A percentile compares a stretch with the other conserved stretches of the same genome.
Conservation (phyloP, 2,329 filamentous ascomycete genomes). For the Alternaria tenuissima region DNA sequence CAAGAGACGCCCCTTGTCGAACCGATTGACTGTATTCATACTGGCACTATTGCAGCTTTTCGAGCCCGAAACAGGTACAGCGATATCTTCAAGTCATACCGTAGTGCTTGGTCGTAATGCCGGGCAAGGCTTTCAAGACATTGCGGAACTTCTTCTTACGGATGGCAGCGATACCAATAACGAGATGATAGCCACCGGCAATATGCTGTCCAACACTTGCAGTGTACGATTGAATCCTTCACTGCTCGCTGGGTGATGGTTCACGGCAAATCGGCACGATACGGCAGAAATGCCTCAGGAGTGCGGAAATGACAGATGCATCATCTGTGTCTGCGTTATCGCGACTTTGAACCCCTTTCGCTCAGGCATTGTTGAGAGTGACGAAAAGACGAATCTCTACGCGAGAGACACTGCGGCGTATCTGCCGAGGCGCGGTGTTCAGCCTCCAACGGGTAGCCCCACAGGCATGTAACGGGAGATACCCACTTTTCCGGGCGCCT, state of each 20-base stretch:
- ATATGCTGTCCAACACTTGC: background rate
- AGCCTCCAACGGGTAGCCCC: constrained; percentile 15
- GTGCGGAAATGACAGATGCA: constrained; percentile 1
- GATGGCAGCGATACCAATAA: background rate
- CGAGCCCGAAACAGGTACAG: background rate
- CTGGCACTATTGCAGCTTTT: background rate
- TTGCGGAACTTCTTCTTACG: background rate
- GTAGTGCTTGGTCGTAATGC: background rate
- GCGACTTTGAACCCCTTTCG: background rate
- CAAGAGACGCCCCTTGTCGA: background rate
- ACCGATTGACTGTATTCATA: background rate
- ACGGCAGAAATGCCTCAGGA: background rate
- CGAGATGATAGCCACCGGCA: background rate
- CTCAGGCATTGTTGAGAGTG: constrained; percentile 1
- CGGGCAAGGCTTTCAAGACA: too few relatives aligned
- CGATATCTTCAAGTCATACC: background rate
- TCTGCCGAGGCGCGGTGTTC: constrained; percentile 13
- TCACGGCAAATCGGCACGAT: background rate
- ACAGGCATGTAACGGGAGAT: constrained; percentile 22
- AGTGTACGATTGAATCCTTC: background rate
- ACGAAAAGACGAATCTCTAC: background rate
- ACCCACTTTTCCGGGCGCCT: constrained; percentile 25
- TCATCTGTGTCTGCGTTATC: background rate
- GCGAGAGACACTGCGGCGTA: background rate
- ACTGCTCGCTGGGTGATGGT: background rate